A percentile compares a stretch with the other conserved stretches of the same genome.
Evolutionary conservation across 208 protist species (phyloP).

Genomic region (Acanthamoeba healyi): DNA sequence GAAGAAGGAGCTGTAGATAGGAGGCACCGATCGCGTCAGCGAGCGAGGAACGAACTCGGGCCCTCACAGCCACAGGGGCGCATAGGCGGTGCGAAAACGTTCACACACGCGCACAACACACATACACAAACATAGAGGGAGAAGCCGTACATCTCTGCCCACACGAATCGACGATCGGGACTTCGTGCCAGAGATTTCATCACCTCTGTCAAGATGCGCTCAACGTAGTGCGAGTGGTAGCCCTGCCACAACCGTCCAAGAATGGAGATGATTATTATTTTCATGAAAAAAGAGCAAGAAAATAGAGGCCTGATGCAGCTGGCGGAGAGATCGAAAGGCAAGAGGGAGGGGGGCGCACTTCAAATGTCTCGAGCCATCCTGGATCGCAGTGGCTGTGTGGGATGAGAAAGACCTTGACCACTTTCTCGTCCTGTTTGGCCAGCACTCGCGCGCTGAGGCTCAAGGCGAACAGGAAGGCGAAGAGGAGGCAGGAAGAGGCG

Average conservation of each 20-base stretch:
- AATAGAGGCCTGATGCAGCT: not conserved
- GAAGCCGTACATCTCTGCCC: constrained; percentile 84
- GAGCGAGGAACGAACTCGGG: not conserved
- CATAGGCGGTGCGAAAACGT: too few relatives aligned
- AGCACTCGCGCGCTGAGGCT: not conserved
- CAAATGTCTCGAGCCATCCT: constrained; percentile 86
- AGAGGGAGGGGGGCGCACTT: constrained; percentile 60
- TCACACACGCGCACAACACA: too few relatives aligned
- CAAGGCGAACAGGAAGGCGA: not conserved
- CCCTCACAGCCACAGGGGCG: not conserved
- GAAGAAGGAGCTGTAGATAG: constrained; percentile 85
- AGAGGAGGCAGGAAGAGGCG: not conserved
- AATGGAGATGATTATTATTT: not conserved
- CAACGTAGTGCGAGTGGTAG: constrained; percentile 78
- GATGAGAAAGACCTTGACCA: constrained; percentile 32
- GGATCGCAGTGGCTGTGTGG: constrained; percentile 87
- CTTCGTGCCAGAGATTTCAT: constrained; percentile 75
- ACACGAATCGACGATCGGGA: constrained; percentile 83
- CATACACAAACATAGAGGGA: not conserved
- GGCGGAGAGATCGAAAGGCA: not conserved
- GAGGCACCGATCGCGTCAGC: not conserved
- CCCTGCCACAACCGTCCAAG: too few relatives aligned
- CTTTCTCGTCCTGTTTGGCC: not conserved
- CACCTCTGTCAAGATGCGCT: constrained; percentile 81
- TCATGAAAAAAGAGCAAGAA: too few relatives aligned